phyloP scores from a whole-genome alignment of 805 yeast genomes.

The Starmera pachycereana region DNA sequence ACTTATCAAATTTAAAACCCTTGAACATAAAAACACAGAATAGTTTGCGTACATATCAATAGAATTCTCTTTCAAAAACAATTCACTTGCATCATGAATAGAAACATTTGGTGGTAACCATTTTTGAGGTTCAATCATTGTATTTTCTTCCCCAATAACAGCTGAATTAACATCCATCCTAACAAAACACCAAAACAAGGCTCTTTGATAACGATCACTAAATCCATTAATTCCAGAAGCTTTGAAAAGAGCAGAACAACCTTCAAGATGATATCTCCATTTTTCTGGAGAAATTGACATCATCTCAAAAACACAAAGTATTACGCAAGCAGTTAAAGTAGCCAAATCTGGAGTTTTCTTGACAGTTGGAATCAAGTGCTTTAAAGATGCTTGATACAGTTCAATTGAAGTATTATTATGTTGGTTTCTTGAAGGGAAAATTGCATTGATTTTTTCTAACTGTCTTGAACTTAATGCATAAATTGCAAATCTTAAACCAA shows the following conservation, averaged over 20 bases:
- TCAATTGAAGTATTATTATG: constrained; percentile 11
- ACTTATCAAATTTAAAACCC: constrained; percentile 26
- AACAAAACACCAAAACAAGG: constrained; percentile 34
- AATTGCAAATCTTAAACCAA: constrained; percentile 19
- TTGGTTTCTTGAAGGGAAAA: constrained; percentile 15
- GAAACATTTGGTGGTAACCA: constrained; percentile 24
- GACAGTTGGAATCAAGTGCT: constrained; percentile 24
- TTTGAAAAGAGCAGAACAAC: constrained; percentile 27
- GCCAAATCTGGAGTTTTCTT: constrained; percentile 20
- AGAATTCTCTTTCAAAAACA: constrained; percentile 16
- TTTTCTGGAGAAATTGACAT: constrained; percentile 27
- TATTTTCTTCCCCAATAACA: constrained; percentile 26
- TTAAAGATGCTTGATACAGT: constrained; percentile 25
- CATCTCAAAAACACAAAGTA: constrained; percentile 32
- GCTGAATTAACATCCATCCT: constrained; percentile 30
- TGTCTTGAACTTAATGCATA: constrained; percentile 26
- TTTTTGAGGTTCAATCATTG: constrained; percentile 23
- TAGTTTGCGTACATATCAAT: constrained; percentile 30
- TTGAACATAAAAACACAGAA: constrained; percentile 26
- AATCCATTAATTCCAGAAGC: constrained; percentile 29
- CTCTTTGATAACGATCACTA: constrained; percentile 23
- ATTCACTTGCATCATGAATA: constrained; percentile 15
- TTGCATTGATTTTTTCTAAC: constrained; percentile 18
- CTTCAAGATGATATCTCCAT: constrained; percentile 31
- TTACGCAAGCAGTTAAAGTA: constrained; percentile 27